Conservation (phyloP, 2,329 filamentous ascomycete genomes). For the Fusarium sp. region DNA sequence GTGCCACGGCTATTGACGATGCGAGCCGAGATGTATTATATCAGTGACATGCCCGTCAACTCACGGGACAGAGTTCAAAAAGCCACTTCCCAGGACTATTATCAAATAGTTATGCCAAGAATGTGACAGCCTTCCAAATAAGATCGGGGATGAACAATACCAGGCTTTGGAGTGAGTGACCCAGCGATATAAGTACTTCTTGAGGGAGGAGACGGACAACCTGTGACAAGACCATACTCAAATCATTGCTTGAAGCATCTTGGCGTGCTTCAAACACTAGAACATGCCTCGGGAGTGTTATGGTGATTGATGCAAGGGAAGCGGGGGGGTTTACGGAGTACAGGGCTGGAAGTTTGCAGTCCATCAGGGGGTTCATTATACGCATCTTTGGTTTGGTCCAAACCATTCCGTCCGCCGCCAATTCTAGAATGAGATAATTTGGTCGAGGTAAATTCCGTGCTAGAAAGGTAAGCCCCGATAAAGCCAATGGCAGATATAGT, state of each 20-base stretch:
- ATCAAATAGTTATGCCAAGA: not conserved
- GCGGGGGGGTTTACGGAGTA: not conserved
- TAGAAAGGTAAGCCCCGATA: conserved; percentile 6
- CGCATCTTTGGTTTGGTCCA: conserved; percentile 7
- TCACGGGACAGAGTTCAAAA: not conserved
- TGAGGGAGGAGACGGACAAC: not conserved
- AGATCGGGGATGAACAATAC: conserved; percentile 1
- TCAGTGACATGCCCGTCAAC: conserved; percentile 6
- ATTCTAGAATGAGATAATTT: conserved; percentile 11
- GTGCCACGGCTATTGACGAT: not conserved
- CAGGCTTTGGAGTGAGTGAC: not conserved
- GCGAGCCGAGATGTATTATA: not conserved
- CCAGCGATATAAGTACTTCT: not conserved
- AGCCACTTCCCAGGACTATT: not conserved
- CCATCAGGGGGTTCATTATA: not conserved
- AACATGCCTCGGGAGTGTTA: not conserved
- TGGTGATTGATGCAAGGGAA: not conserved
- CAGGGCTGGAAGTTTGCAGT: conserved; percentile 3
- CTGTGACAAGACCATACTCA: not conserved
- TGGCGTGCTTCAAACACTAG: not conserved
- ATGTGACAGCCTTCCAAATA: no score
- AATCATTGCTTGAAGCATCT: not conserved
- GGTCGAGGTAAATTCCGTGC: not conserved
- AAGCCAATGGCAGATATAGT: conserved; percentile 2
- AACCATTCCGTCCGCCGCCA: conserved; percentile 17